Conservation (phyloP, 2,329 filamentous ascomycete genomes). For the Plectosphaerella cucumerina region DNA sequence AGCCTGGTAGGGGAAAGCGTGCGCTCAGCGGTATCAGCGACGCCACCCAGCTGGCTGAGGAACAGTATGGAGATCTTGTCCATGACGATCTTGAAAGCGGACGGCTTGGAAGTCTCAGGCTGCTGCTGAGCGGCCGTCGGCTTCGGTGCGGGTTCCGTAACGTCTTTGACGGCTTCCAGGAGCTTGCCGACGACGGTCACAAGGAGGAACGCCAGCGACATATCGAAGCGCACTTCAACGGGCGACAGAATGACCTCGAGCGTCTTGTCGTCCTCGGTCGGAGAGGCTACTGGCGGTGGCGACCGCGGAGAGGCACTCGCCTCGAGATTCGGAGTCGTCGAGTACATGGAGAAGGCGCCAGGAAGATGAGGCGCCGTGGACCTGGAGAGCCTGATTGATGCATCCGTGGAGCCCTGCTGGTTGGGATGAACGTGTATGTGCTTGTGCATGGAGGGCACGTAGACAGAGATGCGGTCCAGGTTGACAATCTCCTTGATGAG, state of each 20-base stretch:
- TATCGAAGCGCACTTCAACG: conserved; percentile 49
- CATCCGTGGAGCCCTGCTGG: conserved; percentile 21
- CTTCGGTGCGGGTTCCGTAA: conserved; percentile 10
- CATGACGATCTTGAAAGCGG: conserved; percentile 37
- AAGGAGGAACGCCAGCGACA: conserved; percentile 51
- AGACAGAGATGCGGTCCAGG: conserved; percentile 47
- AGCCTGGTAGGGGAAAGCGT: conserved; percentile 35
- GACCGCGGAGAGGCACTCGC: conserved; percentile 4
- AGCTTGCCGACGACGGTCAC: conserved; percentile 47
- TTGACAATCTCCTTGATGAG: conserved; percentile 52
- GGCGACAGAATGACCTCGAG: conserved; percentile 51
- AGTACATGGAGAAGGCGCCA: conserved; percentile 55
- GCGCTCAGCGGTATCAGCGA: conserved; percentile 45
- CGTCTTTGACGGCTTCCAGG: conserved; percentile 29
- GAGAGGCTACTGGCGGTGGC: neutral
- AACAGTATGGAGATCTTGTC: conserved; percentile 52
- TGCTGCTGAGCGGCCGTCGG: neutral
- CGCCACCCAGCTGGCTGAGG: conserved; percentile 48
- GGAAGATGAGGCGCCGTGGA: conserved; percentile 50
- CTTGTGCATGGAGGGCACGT: conserved; percentile 47
- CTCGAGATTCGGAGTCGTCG: conserved; percentile 7
- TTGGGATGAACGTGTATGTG: conserved; percentile 32
- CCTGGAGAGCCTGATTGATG: conserved; percentile 21
- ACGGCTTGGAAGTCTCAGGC: conserved; percentile 2
- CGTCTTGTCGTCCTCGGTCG: conserved; percentile 19